Conservation (phyloP, 805 yeast genomes). For the Kluyveromyces siamensis region DNA sequence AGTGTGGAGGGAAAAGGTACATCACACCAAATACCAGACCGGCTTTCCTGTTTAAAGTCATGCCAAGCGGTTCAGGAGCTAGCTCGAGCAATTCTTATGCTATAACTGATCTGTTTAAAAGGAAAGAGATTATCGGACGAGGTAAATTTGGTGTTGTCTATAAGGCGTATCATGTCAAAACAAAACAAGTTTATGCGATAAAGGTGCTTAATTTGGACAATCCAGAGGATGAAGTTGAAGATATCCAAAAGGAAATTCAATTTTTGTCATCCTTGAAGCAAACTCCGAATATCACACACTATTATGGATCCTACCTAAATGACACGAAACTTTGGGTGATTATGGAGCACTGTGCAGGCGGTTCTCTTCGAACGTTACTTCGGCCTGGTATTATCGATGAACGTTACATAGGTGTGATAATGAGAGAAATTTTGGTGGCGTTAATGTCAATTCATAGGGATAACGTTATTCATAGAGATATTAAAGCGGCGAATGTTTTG, state of each 20-base stretch:
- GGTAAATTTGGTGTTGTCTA: slow-evolving; percentile 97
- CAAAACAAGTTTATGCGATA: slow-evolving; percentile 80
- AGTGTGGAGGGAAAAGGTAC: too few species aligned
- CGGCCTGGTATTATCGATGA: slow-evolving; percentile 88
- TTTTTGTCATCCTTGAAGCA: slow-evolving; percentile 73
- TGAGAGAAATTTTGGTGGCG: slow-evolving; percentile 73
- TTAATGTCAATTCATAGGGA: slow-evolving; percentile 73
- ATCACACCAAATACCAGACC: too few species aligned
- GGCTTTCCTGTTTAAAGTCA: not conserved
- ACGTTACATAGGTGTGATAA: slow-evolving; percentile 68
- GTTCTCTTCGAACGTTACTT: slow-evolving; percentile 77
- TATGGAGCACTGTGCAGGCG: slow-evolving; percentile 97
- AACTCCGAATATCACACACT: slow-evolving; percentile 87
- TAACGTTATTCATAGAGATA: slow-evolving; percentile 92
- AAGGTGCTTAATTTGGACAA: slow-evolving; percentile 89
- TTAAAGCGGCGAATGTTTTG: slow-evolving; percentile 92
- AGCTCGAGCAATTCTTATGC: not conserved
- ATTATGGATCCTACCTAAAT: slow-evolving; percentile 77
- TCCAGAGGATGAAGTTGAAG: slow-evolving; percentile 86
- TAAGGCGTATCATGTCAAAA: slow-evolving; percentile 64
- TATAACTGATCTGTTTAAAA: slow-evolving; percentile 43
- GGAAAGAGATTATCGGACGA: slow-evolving; percentile 87
- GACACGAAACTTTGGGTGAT: slow-evolving; percentile 95
- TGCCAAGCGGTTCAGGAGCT: not conserved
- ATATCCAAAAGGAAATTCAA: slow-evolving; percentile 88